Evolutionary conservation across 139 green algal genomes (phyloP), one percentile per base, ranked within the genome.

Genomic region (Chlamydomonas incerta): DNA sequence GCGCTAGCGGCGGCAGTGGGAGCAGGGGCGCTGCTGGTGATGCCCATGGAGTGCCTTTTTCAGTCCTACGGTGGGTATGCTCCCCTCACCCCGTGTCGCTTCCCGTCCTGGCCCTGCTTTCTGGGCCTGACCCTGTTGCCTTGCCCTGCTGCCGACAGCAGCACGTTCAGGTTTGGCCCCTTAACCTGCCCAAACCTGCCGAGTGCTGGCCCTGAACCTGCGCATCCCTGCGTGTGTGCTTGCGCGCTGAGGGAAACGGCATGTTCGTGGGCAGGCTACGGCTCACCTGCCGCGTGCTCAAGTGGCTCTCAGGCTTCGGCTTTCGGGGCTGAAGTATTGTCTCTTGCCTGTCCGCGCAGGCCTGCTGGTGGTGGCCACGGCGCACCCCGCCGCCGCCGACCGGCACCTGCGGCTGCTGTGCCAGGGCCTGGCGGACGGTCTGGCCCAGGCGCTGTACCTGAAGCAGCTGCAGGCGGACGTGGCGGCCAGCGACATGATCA

Each of bases 381-480:
- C 29, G 10, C n/a, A 37, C 5, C 63, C 29, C 13, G 23, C 63
- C 21, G n/a, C 29, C 63, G 63, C n/a, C 5, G 63, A 70, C 63
- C 63, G 63, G 13, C n/a, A 70, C 63, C 63, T 70, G 29, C 63
- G 63, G 63, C 63, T 70, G 63, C 63, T 70, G 63, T 28, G n/a
- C 18, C 63, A 35, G n/a, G 63, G 63, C 8, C 63, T 70, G 63
- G 63, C 63, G 14, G 63, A 70, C 29, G 29, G n/a, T 5, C 63
- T 70, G 63, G 29, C 63, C 13, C 63, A 70, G n/a, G 63, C 63
- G 29, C 63, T 70, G 63, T 70, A 70, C 63, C 63, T 70, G 29
- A 70, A 70, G 63, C 63, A 70, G 63, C 34, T 70, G 63, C 63
- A 70, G 63, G 63, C 63, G 18, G 63, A 70, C 26, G 63, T 70